Evolutionary conservation across 2,329 filamentous ascomycete species (phyloP).

Genomic region (Clarireedia monteithiana): DNA sequence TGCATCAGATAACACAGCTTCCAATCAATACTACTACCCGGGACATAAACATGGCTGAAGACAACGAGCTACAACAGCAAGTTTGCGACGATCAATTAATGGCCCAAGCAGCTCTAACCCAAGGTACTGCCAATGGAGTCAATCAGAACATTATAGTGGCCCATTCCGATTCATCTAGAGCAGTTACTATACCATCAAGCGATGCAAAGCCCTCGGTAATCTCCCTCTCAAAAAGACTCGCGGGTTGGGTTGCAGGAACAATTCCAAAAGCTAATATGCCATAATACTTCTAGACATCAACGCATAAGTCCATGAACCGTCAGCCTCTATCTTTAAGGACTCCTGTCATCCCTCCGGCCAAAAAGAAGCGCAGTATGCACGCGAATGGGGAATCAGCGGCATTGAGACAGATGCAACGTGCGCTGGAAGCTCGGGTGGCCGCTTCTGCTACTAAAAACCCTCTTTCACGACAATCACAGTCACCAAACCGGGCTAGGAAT

Average conservation of each 20-base stretch:
- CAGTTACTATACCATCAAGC: constrained; percentile 1
- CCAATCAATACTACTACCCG: not conserved
- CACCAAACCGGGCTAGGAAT: not conserved
- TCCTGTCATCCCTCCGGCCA: not conserved
- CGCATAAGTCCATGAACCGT: constrained; percentile 3
- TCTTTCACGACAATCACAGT: not conserved
- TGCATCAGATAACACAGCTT: not conserved
- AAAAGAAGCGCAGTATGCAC: not conserved
- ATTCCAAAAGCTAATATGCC: constrained; percentile 5
- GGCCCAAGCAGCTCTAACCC: too few relatives aligned
- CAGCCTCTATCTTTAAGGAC: constrained; percentile 2
- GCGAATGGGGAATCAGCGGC: not conserved
- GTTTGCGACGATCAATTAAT: too few relatives aligned
- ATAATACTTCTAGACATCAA: not conserved
- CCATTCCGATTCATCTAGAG: too few relatives aligned
- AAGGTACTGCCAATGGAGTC: too few relatives aligned
- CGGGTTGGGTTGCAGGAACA: not conserved
- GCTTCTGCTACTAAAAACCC: not conserved
- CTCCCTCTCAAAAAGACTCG: not conserved
- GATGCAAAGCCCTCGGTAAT: not conserved
- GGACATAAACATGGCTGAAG: too few relatives aligned
- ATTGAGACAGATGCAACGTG: not conserved
- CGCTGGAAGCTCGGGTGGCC: not conserved
- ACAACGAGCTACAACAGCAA: too few relatives aligned
- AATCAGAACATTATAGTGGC: too few relatives aligned